Conservation (phyloP, 1,284 basidiomycete genomes). For the Cryptococcus maquisensis region DNA sequence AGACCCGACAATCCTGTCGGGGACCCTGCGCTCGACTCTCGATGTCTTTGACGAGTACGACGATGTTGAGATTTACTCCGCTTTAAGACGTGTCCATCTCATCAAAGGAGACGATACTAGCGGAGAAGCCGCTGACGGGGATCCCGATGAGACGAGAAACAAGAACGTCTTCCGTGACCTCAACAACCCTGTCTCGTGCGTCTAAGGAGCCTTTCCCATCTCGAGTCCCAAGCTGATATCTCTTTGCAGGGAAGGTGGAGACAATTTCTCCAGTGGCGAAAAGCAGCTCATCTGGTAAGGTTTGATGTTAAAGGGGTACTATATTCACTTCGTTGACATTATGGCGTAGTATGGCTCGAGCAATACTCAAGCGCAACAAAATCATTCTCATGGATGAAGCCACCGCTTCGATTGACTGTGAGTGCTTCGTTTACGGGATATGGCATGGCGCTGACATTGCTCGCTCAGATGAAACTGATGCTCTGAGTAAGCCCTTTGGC, state of each 20-base stretch:
- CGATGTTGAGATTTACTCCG: conserved; percentile 80
- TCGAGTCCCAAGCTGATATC: too few relatives aligned
- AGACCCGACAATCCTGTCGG: conserved; percentile 85
- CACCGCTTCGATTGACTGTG: conserved; percentile 55
- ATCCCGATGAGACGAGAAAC: conserved; percentile 57
- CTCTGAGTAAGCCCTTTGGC: conserved; percentile 53
- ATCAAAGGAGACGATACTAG: conserved; percentile 53
- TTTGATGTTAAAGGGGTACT: not conserved
- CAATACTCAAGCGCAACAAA: conserved; percentile 69
- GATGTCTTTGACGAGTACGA: conserved; percentile 87
- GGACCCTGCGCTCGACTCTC: conserved; percentile 77
- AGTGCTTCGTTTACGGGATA: conserved; percentile 6
- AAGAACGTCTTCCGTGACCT: conserved; percentile 80
- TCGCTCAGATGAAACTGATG: conserved; percentile 59
- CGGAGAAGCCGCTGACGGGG: conserved; percentile 46
- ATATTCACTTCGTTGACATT: not conserved
- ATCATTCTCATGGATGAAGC: conserved; percentile 79
- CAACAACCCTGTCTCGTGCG: conserved; percentile 62
- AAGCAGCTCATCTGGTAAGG: conserved; percentile 65
- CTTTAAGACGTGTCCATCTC: conserved; percentile 79
- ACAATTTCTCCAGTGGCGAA: conserved; percentile 87
- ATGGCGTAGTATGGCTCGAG: conserved; percentile 64
- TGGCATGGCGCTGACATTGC: conserved; percentile 10
- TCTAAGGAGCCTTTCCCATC: conserved; percentile 41
- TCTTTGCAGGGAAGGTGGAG: conserved; percentile 55